These are phyloP conservation scores for Candida morakotiae DNA, from an alignment of 805 yeast species.

Conservation along the genomic window DNA sequence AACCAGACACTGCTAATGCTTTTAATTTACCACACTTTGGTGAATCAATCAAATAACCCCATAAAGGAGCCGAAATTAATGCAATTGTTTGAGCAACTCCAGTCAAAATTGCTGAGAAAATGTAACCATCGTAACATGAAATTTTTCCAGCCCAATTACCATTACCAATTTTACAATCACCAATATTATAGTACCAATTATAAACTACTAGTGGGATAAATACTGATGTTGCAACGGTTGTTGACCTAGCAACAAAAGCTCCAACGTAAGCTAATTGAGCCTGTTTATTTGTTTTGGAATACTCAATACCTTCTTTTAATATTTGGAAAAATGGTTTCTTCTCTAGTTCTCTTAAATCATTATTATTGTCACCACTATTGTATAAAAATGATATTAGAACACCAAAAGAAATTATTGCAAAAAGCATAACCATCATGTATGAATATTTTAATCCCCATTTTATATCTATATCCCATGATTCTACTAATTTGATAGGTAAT, in stretches of 20 bases:
- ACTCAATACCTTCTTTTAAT: conserved; percentile 43
- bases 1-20: conserved; percentile 33
- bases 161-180: conserved; percentile 39
- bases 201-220: conserved; percentile 64
- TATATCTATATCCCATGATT: conserved; percentile 26
- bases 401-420: conserved; percentile 36
- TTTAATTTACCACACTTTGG: conserved; percentile 23
- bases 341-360: conserved; percentile 15
- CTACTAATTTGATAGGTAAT: conserved; percentile 49
- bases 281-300: conserved; percentile 42
- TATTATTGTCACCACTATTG: conserved; percentile 23
- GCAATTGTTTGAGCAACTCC: conserved; percentile 63
- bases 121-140: conserved; percentile 58
- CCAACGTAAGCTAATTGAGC: conserved; percentile 58
- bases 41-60: conserved; percentile 56
- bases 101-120: conserved; percentile 62
- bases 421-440: conserved; percentile 44
- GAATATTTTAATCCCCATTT: conserved; percentile 43
- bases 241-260: conserved; percentile 59
- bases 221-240: conserved; percentile 53
- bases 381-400: conserved; percentile 42
- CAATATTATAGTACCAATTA: conserved; percentile 48
- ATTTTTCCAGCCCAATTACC: conserved; percentile 21
- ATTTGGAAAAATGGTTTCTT: conserved; percentile 34
- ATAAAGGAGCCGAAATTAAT: conserved; percentile 57